Conservation (phyloP, 1,139 yeast species). For the Candida pseudoviswanathii region DNA sequence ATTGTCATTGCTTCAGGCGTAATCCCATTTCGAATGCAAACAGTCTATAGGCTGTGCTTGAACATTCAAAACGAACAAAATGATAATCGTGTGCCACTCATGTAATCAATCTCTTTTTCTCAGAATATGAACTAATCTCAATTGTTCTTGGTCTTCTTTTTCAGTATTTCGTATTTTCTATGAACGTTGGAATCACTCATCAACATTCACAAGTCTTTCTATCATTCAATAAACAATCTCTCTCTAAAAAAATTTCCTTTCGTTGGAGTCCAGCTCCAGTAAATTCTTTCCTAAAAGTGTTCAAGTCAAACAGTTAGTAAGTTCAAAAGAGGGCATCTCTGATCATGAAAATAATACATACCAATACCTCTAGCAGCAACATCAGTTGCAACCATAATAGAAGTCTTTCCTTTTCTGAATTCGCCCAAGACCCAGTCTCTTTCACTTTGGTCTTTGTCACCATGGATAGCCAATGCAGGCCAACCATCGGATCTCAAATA, state of each 20-base stretch:
- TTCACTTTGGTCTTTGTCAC: constrained; percentile 97
- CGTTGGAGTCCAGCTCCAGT: too few relatives aligned
- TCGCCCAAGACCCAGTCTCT: constrained; percentile 98
- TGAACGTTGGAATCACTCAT: neutral
- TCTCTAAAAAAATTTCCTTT: constrained; percentile 2
- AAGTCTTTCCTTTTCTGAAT: constrained; percentile 88
- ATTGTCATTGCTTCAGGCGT: neutral
- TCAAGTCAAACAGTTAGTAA: constrained; percentile 8
- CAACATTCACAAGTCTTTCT: constrained; percentile 2
- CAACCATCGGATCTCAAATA: constrained; percentile 95
- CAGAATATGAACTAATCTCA: neutral
- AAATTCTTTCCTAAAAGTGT: too few relatives aligned
- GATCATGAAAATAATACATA: constrained; percentile 54
- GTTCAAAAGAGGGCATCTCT: constrained; percentile 2
- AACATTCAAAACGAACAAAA: neutral
- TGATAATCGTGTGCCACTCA: neutral
- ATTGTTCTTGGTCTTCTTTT: constrained; percentile 1
- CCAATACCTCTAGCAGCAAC: constrained; percentile 99
- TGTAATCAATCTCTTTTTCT: neutral
- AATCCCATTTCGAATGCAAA: neutral
- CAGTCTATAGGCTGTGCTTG: neutral
- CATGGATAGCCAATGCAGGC: constrained; percentile 99
- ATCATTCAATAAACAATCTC: constrained; percentile 4
- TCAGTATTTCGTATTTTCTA: constrained; percentile 5
- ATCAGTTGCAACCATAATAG: constrained; percentile 98